Conservation (phyloP, 371 early-diverging fungal genomes). For the Mortierella sp. region DNA sequence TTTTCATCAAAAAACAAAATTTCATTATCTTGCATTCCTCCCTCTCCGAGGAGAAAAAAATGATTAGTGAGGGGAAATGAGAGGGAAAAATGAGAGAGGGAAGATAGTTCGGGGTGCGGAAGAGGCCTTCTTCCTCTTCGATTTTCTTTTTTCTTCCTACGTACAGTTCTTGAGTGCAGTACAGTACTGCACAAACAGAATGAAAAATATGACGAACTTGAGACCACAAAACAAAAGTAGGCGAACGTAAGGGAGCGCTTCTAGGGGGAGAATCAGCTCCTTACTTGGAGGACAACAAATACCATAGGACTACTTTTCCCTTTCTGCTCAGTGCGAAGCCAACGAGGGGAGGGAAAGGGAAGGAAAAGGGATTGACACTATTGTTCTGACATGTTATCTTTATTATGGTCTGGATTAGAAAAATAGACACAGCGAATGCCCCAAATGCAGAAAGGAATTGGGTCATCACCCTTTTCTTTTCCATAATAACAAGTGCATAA, state of each 20-base stretch:
- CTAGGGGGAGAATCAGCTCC: background rate
- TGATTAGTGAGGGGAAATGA: background rate
- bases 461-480: too few species aligned
- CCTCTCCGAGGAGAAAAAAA: slow-evolving; percentile 6
- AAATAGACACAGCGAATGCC: too few species aligned
- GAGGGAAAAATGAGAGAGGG: background rate
- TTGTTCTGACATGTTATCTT: too few species aligned
- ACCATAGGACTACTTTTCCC: background rate
- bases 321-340: background rate
- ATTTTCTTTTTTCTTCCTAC: too few species aligned
- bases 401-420: background rate
- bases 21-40: background rate
- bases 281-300: background rate
- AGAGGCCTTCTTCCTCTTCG: background rate
- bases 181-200: background rate
- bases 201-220: background rate
- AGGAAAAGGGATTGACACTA: background rate
- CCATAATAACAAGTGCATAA: too few species aligned
- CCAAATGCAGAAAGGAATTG: too few species aligned
- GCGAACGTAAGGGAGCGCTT: background rate
- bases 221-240: background rate
- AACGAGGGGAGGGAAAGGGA: background rate
- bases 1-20: background rate
- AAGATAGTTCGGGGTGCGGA: background rate
- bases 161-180: background rate